Evolutionary conservation across 2,329 filamentous ascomycete genomes (phyloP).

Genomic region (Aspergillus proliferans): DNA sequence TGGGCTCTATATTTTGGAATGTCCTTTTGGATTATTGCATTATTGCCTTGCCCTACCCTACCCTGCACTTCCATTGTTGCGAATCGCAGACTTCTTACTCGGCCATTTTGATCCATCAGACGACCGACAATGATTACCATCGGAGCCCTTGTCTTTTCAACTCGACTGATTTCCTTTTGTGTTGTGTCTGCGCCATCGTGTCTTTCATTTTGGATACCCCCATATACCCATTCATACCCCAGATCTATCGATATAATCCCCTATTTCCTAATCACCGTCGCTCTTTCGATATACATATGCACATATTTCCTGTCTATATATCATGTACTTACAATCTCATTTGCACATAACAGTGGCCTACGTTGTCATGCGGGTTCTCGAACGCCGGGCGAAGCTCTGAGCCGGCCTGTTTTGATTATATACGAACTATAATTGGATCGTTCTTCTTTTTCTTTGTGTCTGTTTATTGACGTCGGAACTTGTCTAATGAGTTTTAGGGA

Average conservation of each 20-base stretch:
- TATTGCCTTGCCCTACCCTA: neutral
- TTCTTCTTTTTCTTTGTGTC: no score
- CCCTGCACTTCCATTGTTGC: neutral
- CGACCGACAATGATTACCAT: neutral
- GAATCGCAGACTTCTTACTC: conserved; percentile 4
- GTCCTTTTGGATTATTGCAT: neutral
- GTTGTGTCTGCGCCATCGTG: neutral
- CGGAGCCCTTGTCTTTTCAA: neutral
- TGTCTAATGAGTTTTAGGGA: no score
- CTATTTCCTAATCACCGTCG: neutral
- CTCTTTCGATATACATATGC: neutral
- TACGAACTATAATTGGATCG: neutral
- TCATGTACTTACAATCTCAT: neutral
- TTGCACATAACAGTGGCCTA: conserved; percentile 25
- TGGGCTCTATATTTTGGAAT: neutral
- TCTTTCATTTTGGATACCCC: conserved; percentile 1
- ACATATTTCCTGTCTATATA: neutral
- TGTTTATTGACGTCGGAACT: no score
- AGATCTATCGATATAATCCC: neutral
- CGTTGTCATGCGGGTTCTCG: conserved; percentile 25
- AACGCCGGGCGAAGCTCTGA: conserved; percentile 30
- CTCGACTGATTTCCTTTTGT: neutral
- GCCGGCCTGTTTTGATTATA: neutral
- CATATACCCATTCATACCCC: neutral
- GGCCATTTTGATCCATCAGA: conserved; percentile 2